Evolutionary conservation across 805 yeast genomes (phyloP), one percentile per base, ranked within the genome.

Genomic region (Kluyveromyces wickerhamii): DNA sequence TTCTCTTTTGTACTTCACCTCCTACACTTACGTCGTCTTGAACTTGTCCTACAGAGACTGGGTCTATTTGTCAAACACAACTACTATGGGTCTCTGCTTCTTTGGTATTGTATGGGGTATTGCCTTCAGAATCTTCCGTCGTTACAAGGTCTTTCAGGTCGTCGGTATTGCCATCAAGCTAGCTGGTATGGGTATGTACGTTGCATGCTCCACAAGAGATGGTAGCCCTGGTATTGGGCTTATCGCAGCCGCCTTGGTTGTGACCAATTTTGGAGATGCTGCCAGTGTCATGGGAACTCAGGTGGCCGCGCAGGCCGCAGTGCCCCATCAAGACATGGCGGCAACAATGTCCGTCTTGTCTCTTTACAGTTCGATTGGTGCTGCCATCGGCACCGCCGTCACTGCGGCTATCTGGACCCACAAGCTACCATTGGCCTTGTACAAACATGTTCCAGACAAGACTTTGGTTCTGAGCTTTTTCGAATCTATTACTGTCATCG

Each of bases 371-470:
- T 26, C 29, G 6, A 64, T 79, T 37, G 88, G 88, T 6, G 54
- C 73, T 9, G 81, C 83, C 4, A 45, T 79, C 32, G 87, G 87
- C 15, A 57, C 69, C 21, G 58, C 79, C 16, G 69, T 80, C 16
- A 67, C 83, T 14, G 86, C 85, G 44, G 84, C 85, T 20, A 65
- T 79, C 27, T 80, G 85, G 85, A 72, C 82, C 10, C 73, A 77
- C 43, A 48, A 60, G 10, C 60, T 77, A 47, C 77, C 74, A 38
- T 44, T 52, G 29, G 45, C 50, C 23, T 47, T 65, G 36, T 45
- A 49, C 36, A 39, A 51, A 25, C 45, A 49, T 37, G 38, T 63
- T 22, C 63, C 63, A 12, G 43, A 40, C 16, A 54, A 49, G 26
- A 47, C 45, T 1, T 34, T 36, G 18, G 52, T 59, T 4, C 26